phyloP scores from a whole-genome alignment of 1,139 yeast genomes.

The Pichia sp. region DNA sequence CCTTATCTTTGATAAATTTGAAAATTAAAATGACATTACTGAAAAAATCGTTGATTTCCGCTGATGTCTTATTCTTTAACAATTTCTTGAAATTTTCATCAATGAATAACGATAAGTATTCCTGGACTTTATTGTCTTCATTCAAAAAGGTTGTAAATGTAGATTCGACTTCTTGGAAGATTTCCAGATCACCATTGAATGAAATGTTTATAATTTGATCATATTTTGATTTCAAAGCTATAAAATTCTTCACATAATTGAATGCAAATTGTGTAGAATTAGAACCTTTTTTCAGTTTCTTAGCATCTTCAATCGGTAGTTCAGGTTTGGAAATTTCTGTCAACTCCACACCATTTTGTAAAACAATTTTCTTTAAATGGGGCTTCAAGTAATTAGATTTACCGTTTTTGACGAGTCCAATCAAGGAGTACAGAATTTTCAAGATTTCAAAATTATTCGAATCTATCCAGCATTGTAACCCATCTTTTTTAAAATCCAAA shows the following conservation, averaged over 20 bases:
- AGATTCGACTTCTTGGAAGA: conserved; percentile 50
- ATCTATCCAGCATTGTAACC: conserved; percentile 49
- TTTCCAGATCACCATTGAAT: conserved; percentile 39
- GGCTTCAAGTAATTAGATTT: conserved; percentile 38
- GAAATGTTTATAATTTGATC: conserved; percentile 38
- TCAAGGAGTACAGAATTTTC: conserved; percentile 39
- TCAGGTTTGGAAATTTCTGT: conserved; percentile 19
- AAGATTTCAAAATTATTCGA: conserved; percentile 34
- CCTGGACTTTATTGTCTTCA: conserved; percentile 52
- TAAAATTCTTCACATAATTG: conserved; percentile 59
- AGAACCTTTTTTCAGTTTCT: conserved; percentile 27
- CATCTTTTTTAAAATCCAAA: conserved; percentile 42
- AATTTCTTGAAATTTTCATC: conserved; percentile 65
- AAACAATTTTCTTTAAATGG: conserved; percentile 41
- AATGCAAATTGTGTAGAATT: conserved; percentile 47
- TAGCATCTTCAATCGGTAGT: not conserved
- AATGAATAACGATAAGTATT: conserved; percentile 64
- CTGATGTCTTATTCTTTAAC: conserved; percentile 40
- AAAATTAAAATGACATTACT: conserved; percentile 54
- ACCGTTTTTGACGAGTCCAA: conserved; percentile 46
- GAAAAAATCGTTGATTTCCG: conserved; percentile 47
- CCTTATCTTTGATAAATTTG: conserved; percentile 71
- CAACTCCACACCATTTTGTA: conserved; percentile 33
- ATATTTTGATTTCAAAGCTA: conserved; percentile 47
- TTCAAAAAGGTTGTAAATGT: conserved; percentile 62